Evolutionary conservation across 495 filamentous ascomycete species (phyloP).

Genomic region (Penicillium canariense): DNA sequence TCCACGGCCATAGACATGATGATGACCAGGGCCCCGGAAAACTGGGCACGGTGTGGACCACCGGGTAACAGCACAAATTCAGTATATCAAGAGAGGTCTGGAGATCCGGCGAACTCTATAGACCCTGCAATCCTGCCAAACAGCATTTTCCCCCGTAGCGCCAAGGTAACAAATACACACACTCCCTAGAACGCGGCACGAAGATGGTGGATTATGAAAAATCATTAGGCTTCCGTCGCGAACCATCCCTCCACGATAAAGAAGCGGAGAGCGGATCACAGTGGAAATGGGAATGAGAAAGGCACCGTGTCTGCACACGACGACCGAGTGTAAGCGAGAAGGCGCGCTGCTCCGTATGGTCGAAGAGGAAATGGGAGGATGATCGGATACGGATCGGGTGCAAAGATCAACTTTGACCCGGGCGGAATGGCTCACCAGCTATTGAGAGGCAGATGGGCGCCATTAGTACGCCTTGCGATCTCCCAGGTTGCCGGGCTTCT

Average conservation of each 20-base stretch:
- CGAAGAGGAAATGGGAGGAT: constrained; percentile 18
- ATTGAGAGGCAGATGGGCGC: constrained; percentile 5
- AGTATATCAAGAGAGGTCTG: constrained; percentile 35
- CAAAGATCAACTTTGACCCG: constrained; percentile 25
- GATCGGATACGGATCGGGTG: constrained; percentile 10
- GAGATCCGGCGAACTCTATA: constrained; percentile 37
- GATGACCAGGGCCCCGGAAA: no score
- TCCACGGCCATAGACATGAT: no score
- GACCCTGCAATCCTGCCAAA: constrained; percentile 38
- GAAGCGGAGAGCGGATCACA: constrained; percentile 17
- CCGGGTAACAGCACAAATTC: constrained; percentile 18
- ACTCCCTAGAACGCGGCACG: constrained; percentile 36
- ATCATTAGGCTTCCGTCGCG: constrained; percentile 37
- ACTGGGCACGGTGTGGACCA: neutral
- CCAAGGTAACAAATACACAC: constrained; percentile 41
- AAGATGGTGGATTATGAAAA: constrained; percentile 41
- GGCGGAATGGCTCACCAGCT: constrained; percentile 8
- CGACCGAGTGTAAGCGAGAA: neutral
- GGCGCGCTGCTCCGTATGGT: constrained; percentile 7
- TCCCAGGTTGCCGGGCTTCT: constrained; percentile 80
- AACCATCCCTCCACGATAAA: constrained; percentile 25
- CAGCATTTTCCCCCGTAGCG: constrained; percentile 40
- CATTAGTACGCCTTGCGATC: constrained; percentile 44
- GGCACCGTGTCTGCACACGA: constrained; percentile 6
- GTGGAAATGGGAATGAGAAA: constrained; percentile 13